Conservation (phyloP, 1,284 basidiomycete genomes). For the Heterobasidion annosum region DNA sequence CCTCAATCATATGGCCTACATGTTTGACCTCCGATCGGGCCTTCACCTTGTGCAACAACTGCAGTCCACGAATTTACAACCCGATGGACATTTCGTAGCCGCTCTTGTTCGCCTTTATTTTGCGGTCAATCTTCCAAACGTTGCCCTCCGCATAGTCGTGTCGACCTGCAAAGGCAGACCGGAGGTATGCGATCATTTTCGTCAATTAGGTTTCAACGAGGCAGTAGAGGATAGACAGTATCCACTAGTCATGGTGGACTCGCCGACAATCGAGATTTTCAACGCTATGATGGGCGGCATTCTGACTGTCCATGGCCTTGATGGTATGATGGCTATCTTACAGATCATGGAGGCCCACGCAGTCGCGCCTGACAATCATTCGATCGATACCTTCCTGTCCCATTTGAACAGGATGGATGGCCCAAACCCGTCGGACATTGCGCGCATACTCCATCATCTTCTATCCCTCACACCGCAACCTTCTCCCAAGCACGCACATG, state of each 20-base stretch:
- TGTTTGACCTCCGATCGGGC: constrained; percentile 35
- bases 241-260: constrained; percentile 1
- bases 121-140: constrained; percentile 30
- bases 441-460: constrained; percentile 36
- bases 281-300: constrained; percentile 48
- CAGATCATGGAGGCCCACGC: constrained; percentile 41
- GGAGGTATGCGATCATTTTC: neutral
- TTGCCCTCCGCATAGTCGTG: constrained; percentile 41
- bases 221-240: neutral
- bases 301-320: constrained; percentile 36
- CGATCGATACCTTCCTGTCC: constrained; percentile 42
- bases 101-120: constrained; percentile 51
- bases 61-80: constrained; percentile 28
- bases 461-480: constrained; percentile 27
- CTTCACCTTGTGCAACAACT: constrained; percentile 40
- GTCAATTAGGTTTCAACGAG: neutral
- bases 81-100: constrained; percentile 36
- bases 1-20: constrained; percentile 45
- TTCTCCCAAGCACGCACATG: constrained; percentile 29
- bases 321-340: constrained; percentile 33
- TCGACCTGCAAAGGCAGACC: constrained; percentile 29
- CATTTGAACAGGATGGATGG: constrained; percentile 35
- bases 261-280: constrained; percentile 40
- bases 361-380: constrained; percentile 41
- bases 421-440: constrained; percentile 32